A percentile compares a stretch with the other conserved stretches of the same genome.
Evolutionary conservation across 257 asterid genomes (phyloP).

Genomic region (Haberlea rhodopensis): DNA sequence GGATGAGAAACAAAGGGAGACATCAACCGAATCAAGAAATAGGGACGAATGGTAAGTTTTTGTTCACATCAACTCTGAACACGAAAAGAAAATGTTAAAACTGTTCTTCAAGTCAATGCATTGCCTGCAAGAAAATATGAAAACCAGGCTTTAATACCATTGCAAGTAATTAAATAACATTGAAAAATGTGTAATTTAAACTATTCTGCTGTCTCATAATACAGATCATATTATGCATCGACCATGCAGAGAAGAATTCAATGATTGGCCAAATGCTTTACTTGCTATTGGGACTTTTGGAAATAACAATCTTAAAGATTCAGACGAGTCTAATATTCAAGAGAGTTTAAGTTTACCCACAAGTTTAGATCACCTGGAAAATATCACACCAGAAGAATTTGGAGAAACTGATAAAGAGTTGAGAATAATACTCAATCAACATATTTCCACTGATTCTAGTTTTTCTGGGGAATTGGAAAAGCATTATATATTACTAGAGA

Average conservation of each 20-base stretch:
- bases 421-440: conserved; percentile 25
- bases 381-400: conserved; percentile 29
- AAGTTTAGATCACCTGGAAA: conserved; percentile 23
- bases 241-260: conserved; percentile 59
- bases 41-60: conserved; percentile 36
- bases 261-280: conserved; percentile 70
- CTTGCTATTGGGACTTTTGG: conserved; percentile 91
- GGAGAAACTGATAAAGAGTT: conserved; percentile 39
- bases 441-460: conserved; percentile 15
- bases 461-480: conserved; percentile 31
- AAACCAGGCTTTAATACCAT: background rate
- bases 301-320: conserved; percentile 30
- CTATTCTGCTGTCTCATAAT: background rate
- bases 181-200: background rate
- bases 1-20: conserved; percentile 57
- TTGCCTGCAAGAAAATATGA: background rate
- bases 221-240: conserved; percentile 30
- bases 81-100: background rate
- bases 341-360: conserved; percentile 25
- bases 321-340: conserved; percentile 24
- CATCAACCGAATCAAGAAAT: conserved; percentile 28
- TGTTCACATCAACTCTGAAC: background rate
- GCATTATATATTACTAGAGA: conserved; percentile 29
- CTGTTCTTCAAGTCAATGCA: background rate
- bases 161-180: conserved; percentile 20